phyloP scores from a whole-genome alignment of 192 early-diverging fungal species.

The Piromyces sp. region DNA sequence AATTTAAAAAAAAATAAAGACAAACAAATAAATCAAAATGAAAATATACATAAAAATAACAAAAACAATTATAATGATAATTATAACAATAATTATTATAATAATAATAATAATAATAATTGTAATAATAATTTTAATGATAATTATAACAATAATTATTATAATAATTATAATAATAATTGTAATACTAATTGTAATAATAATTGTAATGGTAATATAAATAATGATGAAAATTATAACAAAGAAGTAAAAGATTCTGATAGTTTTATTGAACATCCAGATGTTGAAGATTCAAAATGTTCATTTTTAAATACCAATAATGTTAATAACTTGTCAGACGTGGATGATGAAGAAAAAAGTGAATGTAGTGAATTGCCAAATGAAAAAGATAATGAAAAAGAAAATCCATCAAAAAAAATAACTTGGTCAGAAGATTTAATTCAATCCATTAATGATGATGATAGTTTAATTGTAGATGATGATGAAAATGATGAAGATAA shows the following conservation, averaged over 20 bases:
- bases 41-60: neutral
- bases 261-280: neutral
- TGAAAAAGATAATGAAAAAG: neutral
- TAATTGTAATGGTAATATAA: neutral
- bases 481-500: neutral
- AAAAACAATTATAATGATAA: neutral
- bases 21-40: no score
- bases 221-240: neutral
- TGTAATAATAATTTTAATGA: neutral
- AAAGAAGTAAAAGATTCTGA: neutral
- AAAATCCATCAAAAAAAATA: neutral
- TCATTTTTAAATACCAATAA: neutral
- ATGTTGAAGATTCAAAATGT: neutral
- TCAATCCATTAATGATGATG: neutral
- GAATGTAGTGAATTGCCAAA: no score
- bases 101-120: no score
- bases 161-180: no score
- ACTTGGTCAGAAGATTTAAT: neutral
- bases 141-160: neutral
- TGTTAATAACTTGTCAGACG: no score
- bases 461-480: neutral
- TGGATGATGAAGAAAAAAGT: no score
- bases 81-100: neutral
- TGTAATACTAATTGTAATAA: neutral
- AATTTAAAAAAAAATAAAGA: no score